These are phyloP conservation scores for Apophysomyces sp. DNA, from an alignment of 371 early-diverging fungal species.

Conservation along the genomic window DNA sequence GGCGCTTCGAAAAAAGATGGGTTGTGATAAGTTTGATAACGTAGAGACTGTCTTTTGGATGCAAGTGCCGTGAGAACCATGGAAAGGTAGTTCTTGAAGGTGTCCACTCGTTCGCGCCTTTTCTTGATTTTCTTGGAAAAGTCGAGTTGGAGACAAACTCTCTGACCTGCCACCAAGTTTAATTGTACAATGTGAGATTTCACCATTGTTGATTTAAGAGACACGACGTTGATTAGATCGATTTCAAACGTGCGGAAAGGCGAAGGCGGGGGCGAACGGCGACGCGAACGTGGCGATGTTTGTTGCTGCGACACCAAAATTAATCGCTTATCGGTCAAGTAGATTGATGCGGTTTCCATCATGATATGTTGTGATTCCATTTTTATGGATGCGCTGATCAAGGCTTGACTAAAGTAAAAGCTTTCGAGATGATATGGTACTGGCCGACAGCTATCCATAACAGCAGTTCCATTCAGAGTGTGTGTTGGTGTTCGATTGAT, in stretches of 20 bases:
- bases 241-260: constrained; percentile 12
- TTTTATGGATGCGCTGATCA: not conserved
- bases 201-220: constrained; percentile 8
- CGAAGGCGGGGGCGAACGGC: not conserved
- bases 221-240: constrained; percentile 1
- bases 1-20: not conserved
- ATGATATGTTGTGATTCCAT: not conserved
- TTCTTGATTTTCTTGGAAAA: constrained; percentile 1
- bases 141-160: constrained; percentile 3
- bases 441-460: not conserved
- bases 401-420: constrained; percentile 13
- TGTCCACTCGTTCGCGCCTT: constrained; percentile 1
- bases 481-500: not conserved
- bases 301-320: constrained; percentile 8
- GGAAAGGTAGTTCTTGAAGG: constrained; percentile 12
- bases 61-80: constrained; percentile 9
- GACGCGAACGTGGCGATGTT: not conserved
- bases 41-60: not conserved
- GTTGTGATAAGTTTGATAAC: not conserved
- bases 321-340: constrained; percentile 10
- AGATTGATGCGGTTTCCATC: constrained; percentile 6
- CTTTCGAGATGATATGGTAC: constrained; percentile 8
- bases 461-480: not conserved
- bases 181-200: not conserved
- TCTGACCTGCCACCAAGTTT: not conserved